These are phyloP conservation scores for Macrotyloma uniflorum DNA, from an alignment of 306 rosid genomes.

Conservation along the genomic window DNA sequence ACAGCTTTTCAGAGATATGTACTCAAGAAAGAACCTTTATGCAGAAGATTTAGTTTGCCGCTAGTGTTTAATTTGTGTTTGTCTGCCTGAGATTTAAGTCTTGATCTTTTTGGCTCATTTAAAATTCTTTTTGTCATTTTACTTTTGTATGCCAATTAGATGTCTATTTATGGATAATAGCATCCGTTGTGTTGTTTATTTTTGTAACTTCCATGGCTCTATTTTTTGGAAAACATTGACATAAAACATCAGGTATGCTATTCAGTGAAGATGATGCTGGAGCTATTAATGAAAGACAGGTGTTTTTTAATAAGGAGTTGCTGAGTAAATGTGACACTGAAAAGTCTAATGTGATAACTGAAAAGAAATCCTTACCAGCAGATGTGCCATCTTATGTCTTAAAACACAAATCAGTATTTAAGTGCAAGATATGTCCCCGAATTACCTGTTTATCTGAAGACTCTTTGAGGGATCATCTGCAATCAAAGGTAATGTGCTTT, in stretches of 20 bases:
- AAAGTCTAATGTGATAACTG: constrained; percentile 36
- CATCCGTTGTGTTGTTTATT: background rate
- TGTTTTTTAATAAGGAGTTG: constrained; percentile 34
- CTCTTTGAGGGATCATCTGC: constrained; percentile 73
- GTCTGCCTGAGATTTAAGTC: background rate
- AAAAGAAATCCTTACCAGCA: constrained; percentile 38
- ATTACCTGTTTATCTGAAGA: constrained; percentile 82
- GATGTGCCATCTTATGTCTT: constrained; percentile 54
- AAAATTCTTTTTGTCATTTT: constrained; percentile 8
- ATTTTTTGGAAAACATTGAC: constrained; percentile 24
- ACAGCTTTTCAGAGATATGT: background rate
- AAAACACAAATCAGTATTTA: constrained; percentile 77
- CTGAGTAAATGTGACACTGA: constrained; percentile 42
- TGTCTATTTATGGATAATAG: background rate
- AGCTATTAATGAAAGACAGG: constrained; percentile 42
- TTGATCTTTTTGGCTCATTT: background rate
- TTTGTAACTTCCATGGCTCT: background rate
- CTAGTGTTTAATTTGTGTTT: background rate
- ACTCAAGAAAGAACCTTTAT: background rate
- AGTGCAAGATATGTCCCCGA: constrained; percentile 92
- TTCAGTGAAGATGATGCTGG: constrained; percentile 60
- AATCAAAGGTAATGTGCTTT: constrained; percentile 71
- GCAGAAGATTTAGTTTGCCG: background rate
- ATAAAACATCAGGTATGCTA: constrained; percentile 48
- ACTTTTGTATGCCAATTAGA: background rate